Conservation (phyloP, 306 rosid genomes). For the Citrullus colocynthis region DNA sequence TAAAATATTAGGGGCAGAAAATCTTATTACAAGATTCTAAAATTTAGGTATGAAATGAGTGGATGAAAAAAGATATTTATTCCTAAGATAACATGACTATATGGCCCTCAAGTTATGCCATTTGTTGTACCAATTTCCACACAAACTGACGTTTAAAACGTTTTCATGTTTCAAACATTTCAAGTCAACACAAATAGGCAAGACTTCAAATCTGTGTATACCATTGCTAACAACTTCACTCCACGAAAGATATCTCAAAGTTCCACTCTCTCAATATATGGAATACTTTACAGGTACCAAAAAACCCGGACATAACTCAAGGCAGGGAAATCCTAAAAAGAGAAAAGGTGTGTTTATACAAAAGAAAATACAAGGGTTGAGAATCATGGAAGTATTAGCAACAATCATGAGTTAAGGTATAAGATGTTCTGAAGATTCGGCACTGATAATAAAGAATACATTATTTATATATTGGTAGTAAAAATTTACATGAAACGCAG, state of each 20-base stretch:
- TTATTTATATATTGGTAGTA: neutral
- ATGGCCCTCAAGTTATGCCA: neutral
- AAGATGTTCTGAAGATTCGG: neutral
- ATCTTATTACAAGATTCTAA: too few species aligned
- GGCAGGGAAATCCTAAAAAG: neutral
- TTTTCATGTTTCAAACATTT: neutral
- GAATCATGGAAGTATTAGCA: neutral
- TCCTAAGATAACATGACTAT: too few species aligned
- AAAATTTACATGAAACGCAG: conserved; percentile 8
- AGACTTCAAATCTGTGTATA: neutral
- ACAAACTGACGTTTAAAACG: neutral
- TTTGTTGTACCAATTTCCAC: neutral
- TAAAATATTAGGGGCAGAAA: too few species aligned
- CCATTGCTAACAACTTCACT: too few species aligned
- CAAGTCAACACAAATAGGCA: too few species aligned
- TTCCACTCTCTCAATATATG: neutral
- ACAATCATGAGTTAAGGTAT: neutral
- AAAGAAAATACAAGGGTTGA: neutral
- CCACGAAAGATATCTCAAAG: neutral
- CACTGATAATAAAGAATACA: neutral
- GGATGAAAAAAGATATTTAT: too few species aligned
- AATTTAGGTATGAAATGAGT: too few species aligned
- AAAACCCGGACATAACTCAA: neutral
- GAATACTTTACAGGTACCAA: neutral
- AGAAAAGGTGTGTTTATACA: neutral